Base-by-base conservation (phyloP, 306 rosid species). In the Cucurbita ficifolia region DNA sequence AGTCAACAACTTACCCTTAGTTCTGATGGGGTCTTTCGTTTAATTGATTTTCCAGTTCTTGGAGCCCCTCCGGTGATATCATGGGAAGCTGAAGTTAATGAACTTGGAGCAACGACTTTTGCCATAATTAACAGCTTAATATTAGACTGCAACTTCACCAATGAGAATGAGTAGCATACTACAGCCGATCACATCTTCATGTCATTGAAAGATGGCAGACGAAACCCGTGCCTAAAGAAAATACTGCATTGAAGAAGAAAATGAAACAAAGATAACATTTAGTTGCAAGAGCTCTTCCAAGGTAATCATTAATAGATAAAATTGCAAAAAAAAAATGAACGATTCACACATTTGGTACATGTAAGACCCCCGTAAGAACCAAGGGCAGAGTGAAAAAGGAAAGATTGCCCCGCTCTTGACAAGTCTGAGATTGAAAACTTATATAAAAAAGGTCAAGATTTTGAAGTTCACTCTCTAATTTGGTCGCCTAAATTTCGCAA, bases 1-100 rank as follows among this genome's bases (percentile, higher is more conserved):
- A 17, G 33, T 65, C 12, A 36, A 14, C 43, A 71, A 38, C 83
- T 67, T 60, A 87, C 86, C 79, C 88, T 78, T 65, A 94, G 88
- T 82, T 91, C 88, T 0, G 95, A 94, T 29, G 97, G 96, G 6
- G 98, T 89, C 82, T 94, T 90, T 86, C 92, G 84, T 67, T 85
- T 94, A 46, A 39, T 84, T 69, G 79, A 51, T 6, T 84, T 48
- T 17, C 81, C 84, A 74, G 72, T 45, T 12, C 11, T 10, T 9
- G 49, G 11, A 6, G 46, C 46, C 46, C 11, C 46, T 42, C 46
- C 46, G 9, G 46, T 81, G 10, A 84, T 76, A 77, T 78, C 81
- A 74, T 65, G 81, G 74, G 95, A 81, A 63, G 72, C 78, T 33
- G 92, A 73, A 68, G 89, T 83, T 39, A 84, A 71, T 17, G 85